Evolutionary conservation across 208 protist genomes (phyloP), one percentile per base, ranked within the genome.

Genomic region (Hexamita inflata): DNA sequence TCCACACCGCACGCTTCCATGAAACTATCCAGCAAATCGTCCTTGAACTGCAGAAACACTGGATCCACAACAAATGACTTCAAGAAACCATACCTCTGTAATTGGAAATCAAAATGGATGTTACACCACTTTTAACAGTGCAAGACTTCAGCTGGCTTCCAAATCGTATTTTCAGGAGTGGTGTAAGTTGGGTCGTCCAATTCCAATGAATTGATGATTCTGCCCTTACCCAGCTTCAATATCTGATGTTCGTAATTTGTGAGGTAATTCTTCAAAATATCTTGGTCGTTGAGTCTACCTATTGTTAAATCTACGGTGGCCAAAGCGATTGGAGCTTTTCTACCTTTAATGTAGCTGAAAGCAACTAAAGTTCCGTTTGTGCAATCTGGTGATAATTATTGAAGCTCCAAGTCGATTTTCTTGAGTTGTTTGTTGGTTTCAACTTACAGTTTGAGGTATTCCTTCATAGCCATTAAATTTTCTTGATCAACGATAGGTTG

Each of bases 11-110:
- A 15, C 15, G 30, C 34, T 24, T 34, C 24, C 34, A 66, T 66
- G 60, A 15, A 66, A 24, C 24, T 38, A 66, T 66, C 34, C 15
- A 66, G 60, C 24, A 66, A 38, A n/a, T 15, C 30, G 34, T 66
- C 60, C 60, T 66, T 66, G 60, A 38, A 34, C 30, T 66, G 60
- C 15, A 66, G 24, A 38, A 66, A 66, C 60, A 66, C 15, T 15
- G 60, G 60, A 34, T 66, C 60, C 15, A 66, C 34, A 15, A n/a
- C 19, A 30, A 66, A 66, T n/a, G 60, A 15, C 60, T 34, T 66
- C 60, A 66, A 30, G 34, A 38, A 66, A 19, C 24, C 60, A 66
- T 40, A 34, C 29, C 30, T n/a, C 13, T 15, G 34, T 15, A 66
- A 30, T 38, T 66, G 24, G 13, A 24, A 13, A 66, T 66, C 60